Percentiles rank a stretch among this genome's conserved stretches.
These are phyloP conservation scores for Dipteronia sinensis DNA, from an alignment of 345 rosid genomes.

Conservation along the genomic window DNA sequence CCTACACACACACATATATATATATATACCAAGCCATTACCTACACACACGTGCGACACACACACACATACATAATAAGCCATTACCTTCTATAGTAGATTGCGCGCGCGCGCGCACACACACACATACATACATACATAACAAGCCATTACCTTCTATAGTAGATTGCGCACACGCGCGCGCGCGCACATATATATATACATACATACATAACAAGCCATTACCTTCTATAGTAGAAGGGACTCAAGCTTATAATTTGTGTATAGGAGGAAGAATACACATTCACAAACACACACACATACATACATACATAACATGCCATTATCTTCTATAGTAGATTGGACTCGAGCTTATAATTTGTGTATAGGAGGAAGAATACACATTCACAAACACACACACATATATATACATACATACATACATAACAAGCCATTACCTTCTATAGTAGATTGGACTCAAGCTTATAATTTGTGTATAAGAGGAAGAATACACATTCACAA, in stretches of 20 bases:
- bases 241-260: background rate
- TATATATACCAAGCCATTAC: background rate
- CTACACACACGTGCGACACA: no score
- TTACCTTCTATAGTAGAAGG: background rate
- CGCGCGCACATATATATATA: no score
- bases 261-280: background rate
- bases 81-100: background rate
- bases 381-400: background rate
- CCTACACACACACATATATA: no score
- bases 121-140: background rate
- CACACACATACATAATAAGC: background rate
- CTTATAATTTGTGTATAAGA: background rate
- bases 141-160: background rate
- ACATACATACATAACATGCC: background rate
- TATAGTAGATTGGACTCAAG: background rate
- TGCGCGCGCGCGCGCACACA: no score
- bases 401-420: no score
- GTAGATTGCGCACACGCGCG: background rate
- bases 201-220: background rate
- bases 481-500: background rate
- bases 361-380: background rate
- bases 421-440: background rate
- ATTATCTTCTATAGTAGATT: background rate
- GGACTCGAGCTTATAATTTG: background rate
- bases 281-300: background rate